Evolutionary conservation across 2,329 filamentous ascomycete genomes (phyloP), one percentile per base, ranked within the genome.

Genomic region (Trichoderma harzianum): DNA sequence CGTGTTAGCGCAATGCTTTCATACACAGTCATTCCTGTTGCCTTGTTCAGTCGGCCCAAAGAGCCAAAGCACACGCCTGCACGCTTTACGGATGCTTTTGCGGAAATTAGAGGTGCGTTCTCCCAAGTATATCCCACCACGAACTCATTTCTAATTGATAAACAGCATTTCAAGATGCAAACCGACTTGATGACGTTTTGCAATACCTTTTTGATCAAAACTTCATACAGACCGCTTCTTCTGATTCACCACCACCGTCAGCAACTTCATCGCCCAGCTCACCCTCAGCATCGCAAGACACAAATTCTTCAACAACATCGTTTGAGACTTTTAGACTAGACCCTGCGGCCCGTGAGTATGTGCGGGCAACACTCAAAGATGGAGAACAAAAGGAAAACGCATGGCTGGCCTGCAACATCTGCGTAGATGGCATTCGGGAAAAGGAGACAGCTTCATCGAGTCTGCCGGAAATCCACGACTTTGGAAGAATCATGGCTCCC

Each of bases 1-100:
- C 73, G 74, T n/a, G 73, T 77, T 55, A 77, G 76, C 64, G 71
- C 76, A 11, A 76, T 78, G 76, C 72, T 78, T n/a, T 76, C 76
- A 1, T 64, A 66, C 2, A 73, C 74, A 3, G 72, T 72, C 10
- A 76, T 78, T 60, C 77, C 77, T 2, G 74, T 75, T 8, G 51
- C 74, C 24, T 64, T 77, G 28, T 76, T 77, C 66, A 68, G 43
- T 24, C 51, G 60, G 21, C 55, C 72, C 14, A 70, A 66, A n/a
- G 65, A 21, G n/a, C 43, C 34, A 24, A 74, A 72, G 32, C 57
- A 73, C 14, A 73, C 66, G 6, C 74, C 76, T 7, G 47, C 61
- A 12, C 68, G 74, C 10, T 74, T 75, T 43, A 64, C 32, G 21
- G 68, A 73, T 30, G 70, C 72, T 12, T 73, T 74, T 60, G 68